These are phyloP conservation scores for Tanacetum coccineum DNA, from an alignment of 129 eudicot species.

Conservation along the genomic window DNA sequence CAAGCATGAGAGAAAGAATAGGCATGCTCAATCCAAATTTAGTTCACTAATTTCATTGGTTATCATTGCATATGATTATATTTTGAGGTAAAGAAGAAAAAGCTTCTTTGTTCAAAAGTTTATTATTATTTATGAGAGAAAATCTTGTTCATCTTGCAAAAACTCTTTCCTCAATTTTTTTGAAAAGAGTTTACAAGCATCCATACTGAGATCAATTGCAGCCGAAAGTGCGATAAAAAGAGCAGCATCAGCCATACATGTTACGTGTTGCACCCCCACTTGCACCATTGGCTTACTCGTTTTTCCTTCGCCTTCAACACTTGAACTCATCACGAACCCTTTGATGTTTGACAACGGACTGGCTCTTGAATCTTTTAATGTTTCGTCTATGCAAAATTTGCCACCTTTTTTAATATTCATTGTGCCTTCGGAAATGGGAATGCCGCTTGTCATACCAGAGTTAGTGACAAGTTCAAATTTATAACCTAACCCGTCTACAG, in stretches of 20 bases:
- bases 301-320: slow-evolving; percentile 83
- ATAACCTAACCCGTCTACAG: slow-evolving; percentile 72
- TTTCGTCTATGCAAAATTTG: slow-evolving; percentile 59
- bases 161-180: slow-evolving; percentile 74
- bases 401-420: slow-evolving; percentile 82
- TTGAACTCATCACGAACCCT: slow-evolving; percentile 89
- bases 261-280: slow-evolving; percentile 79
- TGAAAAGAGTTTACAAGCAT: slow-evolving; percentile 81
- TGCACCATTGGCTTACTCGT: slow-evolving; percentile 72
- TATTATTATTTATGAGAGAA: slow-evolving; percentile 27
- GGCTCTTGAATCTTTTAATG: slow-evolving; percentile 35
- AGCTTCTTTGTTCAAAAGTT: background rate
- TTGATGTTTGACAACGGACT: slow-evolving; percentile 41
- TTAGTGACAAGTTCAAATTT: slow-evolving; percentile 72
- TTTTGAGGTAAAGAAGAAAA: slow-evolving; percentile 1
- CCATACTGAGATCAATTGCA: slow-evolving; percentile 93
- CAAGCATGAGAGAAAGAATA: slow-evolving; percentile 29
- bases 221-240: slow-evolving; percentile 85
- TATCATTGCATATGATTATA: slow-evolving; percentile 40
- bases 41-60: slow-evolving; percentile 36
- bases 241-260: slow-evolving; percentile 94
- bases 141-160: slow-evolving; percentile 58
- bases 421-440: slow-evolving; percentile 79
- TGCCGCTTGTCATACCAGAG: slow-evolving; percentile 53
- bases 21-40: slow-evolving; percentile 50